Base-by-base conservation (phyloP, 2,329 filamentous ascomycete species). In the Phialophora verrucosa region DNA sequence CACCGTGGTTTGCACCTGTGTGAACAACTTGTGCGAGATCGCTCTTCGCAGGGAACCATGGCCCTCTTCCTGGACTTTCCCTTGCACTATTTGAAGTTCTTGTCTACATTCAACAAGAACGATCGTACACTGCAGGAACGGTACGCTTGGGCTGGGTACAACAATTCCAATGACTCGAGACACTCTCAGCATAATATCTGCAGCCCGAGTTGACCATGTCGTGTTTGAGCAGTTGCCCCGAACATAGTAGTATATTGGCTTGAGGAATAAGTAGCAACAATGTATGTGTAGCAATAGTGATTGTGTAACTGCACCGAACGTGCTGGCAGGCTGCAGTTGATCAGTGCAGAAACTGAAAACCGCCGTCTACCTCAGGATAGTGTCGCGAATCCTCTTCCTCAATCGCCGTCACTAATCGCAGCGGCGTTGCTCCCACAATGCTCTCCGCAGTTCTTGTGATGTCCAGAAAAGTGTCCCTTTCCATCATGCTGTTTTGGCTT, bases 401-500 rank as follows among this genome's bases (percentile, higher is more conserved):
- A 55, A 35, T 4, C 53, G 17, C 25, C 25, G 31, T 32, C 27
- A 17, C 17, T 12, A 32, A 14, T 55, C n/a, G 53, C 53, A 55
- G 53, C 53, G 25, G 53, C 53, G 8, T n/a, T n/a, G 53, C 27
- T 29, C 29, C 53, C 53, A 11, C 35, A 35, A 11, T 35, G 27
- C 53, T 35, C 53, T n/a, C 53, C 53, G 53, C 53, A 55, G 29
- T 55, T 32, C 14, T 35, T 10, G 17, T 35, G 29, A 20, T 35
- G 27, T 55, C 29, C 53, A 32, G 53, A 55, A 55, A 17, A 55
- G 8, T 55, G 49, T 3, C 47, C 32, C 23, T 31, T 53, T 27
- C 59, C 49, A 12, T 12, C 23, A 2, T 54, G 47, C n/a, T 59
- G 29, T 20, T 31, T 42, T 25, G 59, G 64, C 27, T 32, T 55